phyloP scores from a whole-genome alignment of 164 flowering plant species.

The Macadamia integrifolia region DNA sequence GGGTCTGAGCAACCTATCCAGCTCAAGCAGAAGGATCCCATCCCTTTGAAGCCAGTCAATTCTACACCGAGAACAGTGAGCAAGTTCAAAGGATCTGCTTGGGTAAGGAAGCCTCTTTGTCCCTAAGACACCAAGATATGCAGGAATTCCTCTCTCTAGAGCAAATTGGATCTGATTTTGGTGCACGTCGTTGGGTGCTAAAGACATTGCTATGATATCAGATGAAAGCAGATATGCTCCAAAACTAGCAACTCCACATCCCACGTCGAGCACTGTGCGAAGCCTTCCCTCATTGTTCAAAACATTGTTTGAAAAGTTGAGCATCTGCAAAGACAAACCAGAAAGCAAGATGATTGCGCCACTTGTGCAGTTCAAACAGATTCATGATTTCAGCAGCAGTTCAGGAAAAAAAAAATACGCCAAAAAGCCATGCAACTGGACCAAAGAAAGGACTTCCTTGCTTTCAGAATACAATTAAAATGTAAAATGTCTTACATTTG shows the following conservation, averaged over 20 bases:
- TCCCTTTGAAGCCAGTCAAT: constrained; percentile 96
- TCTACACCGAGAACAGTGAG: constrained; percentile 93
- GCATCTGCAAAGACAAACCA: constrained; percentile 61
- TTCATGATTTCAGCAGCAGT: neutral
- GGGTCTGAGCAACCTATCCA: constrained; percentile 84
- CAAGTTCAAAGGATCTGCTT: constrained; percentile 91
- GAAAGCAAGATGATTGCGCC: constrained; percentile 4
- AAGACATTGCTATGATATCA: constrained; percentile 70
- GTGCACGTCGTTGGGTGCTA: constrained; percentile 95
- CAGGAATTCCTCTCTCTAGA: constrained; percentile 90
- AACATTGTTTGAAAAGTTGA: constrained; percentile 54
- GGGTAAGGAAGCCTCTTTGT: constrained; percentile 91
- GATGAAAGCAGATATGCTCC: constrained; percentile 82
- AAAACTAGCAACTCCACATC: constrained; percentile 95
- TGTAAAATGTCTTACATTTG: constrained; percentile 52
- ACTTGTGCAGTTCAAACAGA: constrained; percentile 8
- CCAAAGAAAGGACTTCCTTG: neutral
- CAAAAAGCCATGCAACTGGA: constrained; percentile 1
- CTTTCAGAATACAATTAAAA: neutral
- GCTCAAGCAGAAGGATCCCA: constrained; percentile 87
- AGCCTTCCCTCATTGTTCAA: constrained; percentile 69
- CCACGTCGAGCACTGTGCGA: constrained; percentile 84
- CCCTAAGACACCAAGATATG: constrained; percentile 87
- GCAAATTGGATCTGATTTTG: constrained; percentile 96
- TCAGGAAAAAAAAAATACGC: neutral